Conservation (phyloP, 352 stramenopile species). For the Elongisporangium undulatum region DNA sequence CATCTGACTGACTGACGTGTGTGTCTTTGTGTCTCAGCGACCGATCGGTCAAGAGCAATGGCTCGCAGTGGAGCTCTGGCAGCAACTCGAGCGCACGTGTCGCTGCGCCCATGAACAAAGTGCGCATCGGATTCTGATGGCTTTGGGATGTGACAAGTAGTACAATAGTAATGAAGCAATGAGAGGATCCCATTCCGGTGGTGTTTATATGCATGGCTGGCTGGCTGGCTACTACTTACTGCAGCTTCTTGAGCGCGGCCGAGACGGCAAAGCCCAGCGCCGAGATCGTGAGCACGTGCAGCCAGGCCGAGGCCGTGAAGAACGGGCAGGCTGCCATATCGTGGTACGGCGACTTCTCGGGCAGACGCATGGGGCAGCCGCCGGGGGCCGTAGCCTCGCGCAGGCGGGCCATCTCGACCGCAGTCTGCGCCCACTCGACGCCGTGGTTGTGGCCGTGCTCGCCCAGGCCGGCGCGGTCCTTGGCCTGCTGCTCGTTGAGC, state of each 20-base stretch:
- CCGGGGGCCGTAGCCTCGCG: slow-evolving; percentile 55
- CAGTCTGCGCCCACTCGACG: slow-evolving; percentile 95
- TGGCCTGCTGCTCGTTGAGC: slow-evolving; percentile 95
- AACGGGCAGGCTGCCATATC: slow-evolving; percentile 70
- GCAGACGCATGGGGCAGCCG: slow-evolving; percentile 65
- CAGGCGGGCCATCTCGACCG: slow-evolving; percentile 95
- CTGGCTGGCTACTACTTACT: slow-evolving; percentile 13
- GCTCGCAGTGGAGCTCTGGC: slow-evolving; percentile 38
- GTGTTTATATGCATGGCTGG: slow-evolving; percentile 8
- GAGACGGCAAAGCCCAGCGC: slow-evolving; percentile 43
- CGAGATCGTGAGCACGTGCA: slow-evolving; percentile 65
- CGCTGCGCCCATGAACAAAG: slow-evolving; percentile 56
- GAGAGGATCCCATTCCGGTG: slow-evolving; percentile 8
- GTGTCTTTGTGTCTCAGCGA: slow-evolving; percentile 8
- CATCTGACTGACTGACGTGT: background rate
- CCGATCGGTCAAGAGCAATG: slow-evolving; percentile 33
- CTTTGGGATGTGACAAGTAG: background rate
- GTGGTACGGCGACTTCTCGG: slow-evolving; percentile 69
- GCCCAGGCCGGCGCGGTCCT: slow-evolving; percentile 82
- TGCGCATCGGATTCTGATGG: slow-evolving; percentile 53
- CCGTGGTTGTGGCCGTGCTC: slow-evolving; percentile 93
- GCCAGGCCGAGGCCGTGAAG: slow-evolving; percentile 73
- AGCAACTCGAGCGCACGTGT: slow-evolving; percentile 47
- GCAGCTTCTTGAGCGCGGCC: slow-evolving; percentile 51
- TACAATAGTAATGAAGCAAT: slow-evolving; percentile 8